Percentiles rank a stretch among this genome's conserved stretches.
Conservation (phyloP, 1,284 basidiomycete species). For the Blastosporella zonata region DNA sequence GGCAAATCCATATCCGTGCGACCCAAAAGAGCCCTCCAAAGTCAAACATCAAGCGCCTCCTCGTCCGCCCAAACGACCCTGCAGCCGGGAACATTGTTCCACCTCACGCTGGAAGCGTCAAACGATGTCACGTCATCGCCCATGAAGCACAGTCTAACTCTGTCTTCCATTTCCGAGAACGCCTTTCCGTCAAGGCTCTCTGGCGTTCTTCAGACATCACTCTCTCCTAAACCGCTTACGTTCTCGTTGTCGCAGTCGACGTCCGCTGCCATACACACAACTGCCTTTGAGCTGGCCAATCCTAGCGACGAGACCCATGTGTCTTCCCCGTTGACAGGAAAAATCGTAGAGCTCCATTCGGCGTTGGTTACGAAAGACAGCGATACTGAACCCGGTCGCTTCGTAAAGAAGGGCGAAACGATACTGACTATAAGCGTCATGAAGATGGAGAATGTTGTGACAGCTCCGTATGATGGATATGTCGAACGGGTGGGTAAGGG, state of each 20-base stretch:
- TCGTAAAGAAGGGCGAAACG: conserved; percentile 32
- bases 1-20: conserved; percentile 17
- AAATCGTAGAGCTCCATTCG: conserved; percentile 38
- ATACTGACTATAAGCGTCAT: conserved; percentile 37
- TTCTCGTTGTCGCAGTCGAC: conserved; percentile 35
- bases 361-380: conserved; percentile 21
- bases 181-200: conserved; percentile 37
- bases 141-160: conserved; percentile 30
- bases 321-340: conserved; percentile 36
- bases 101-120: conserved; percentile 28
- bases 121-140: not conserved
- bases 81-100: conserved; percentile 37
- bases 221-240: conserved; percentile 26
- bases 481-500: conserved; percentile 31
- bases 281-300: conserved; percentile 35
- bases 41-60: not conserved
- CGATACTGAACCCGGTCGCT: conserved; percentile 2
- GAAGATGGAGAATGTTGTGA: conserved; percentile 42
- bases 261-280: conserved; percentile 26
- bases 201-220: conserved; percentile 32
- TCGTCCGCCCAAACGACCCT: conserved; percentile 21
- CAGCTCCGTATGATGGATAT: conserved; percentile 27
- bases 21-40: not conserved
- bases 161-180: conserved; percentile 37
- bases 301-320: conserved; percentile 32